Evolutionary conservation across 352 stramenopile genomes (phyloP).

Genomic region (Peronospora destructor): DNA sequence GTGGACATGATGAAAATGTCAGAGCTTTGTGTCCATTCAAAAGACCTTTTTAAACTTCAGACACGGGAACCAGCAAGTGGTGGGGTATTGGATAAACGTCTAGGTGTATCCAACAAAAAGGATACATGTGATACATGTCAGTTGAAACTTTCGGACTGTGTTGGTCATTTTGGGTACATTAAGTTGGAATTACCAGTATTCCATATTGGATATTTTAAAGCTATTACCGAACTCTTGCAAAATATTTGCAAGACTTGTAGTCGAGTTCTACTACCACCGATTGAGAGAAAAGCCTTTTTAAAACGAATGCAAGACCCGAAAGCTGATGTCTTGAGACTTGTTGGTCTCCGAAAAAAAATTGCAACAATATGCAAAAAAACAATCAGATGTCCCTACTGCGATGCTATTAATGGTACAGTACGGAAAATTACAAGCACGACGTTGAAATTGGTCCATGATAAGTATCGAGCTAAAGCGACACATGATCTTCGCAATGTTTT

Average conservation of each 20-base stretch:
- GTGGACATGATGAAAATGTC: slow-evolving; percentile 94
- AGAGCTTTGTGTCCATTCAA: slow-evolving; percentile 91
- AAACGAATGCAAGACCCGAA: slow-evolving; percentile 82
- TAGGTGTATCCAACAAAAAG: slow-evolving; percentile 97
- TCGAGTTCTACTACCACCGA: slow-evolving; percentile 89
- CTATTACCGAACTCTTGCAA: slow-evolving; percentile 95
- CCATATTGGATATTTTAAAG: slow-evolving; percentile 99
- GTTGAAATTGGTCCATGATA: slow-evolving; percentile 98
- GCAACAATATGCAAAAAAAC: slow-evolving; percentile 96
- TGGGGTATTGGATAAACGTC: slow-evolving; percentile 94
- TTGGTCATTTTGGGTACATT: slow-evolving; percentile 99
- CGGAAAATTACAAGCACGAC: slow-evolving; percentile 95
- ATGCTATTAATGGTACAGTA: slow-evolving; percentile 94
- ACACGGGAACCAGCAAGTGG: slow-evolving; percentile 87
- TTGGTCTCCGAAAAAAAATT: slow-evolving; percentile 91
- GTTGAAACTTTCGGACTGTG: slow-evolving; percentile 93
- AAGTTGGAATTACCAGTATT: slow-evolving; percentile 97
- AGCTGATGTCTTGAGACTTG: slow-evolving; percentile 69
- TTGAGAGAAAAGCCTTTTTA: slow-evolving; percentile 85
- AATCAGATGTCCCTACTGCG: slow-evolving; percentile 92
- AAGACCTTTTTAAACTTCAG: slow-evolving; percentile 96
- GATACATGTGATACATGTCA: slow-evolving; percentile 90
- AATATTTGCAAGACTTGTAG: slow-evolving; percentile 97
- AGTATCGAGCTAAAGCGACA: slow-evolving; percentile 88
- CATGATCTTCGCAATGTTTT: slow-evolving; percentile 83